phyloP scores from a whole-genome alignment of 352 stramenopile genomes.

The Phytophthora nicotianae region DNA sequence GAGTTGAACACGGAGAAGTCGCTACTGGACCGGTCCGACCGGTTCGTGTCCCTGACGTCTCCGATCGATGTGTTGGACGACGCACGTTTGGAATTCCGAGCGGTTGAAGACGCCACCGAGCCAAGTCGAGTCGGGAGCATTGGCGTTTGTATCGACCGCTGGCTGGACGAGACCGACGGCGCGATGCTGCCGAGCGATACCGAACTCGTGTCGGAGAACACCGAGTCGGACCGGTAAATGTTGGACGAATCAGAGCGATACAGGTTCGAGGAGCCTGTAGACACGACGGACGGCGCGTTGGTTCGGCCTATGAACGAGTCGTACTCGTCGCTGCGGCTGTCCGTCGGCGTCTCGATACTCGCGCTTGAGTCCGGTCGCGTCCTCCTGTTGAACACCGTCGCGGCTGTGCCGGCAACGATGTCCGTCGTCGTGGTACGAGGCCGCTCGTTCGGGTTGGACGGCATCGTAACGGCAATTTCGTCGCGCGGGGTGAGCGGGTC shows the following conservation, averaged over 20 bases:
- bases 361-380: conserved; percentile 9
- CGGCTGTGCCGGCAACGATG: conserved; percentile 21
- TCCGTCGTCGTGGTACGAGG: conserved; percentile 16
- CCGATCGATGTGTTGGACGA: conserved; percentile 27
- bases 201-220: conserved; percentile 27
- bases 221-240: conserved; percentile 12
- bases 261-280: conserved; percentile 2
- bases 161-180: conserved; percentile 14
- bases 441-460: conserved; percentile 12
- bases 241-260: conserved; percentile 21
- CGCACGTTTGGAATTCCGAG: conserved; percentile 16
- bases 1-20: conserved; percentile 49
- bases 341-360: conserved; percentile 35
- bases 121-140: conserved; percentile 15
- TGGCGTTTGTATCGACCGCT: conserved; percentile 11
- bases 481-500: conserved; percentile 43
- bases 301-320: conserved; percentile 33
- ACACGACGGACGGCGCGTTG: conserved; percentile 14
- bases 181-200: conserved; percentile 29
- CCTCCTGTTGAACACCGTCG: conserved; percentile 27
- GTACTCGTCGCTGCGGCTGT: conserved; percentile 28
- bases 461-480: conserved; percentile 40
- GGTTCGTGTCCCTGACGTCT: conserved; percentile 32
- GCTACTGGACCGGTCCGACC: conserved; percentile 37
- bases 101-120: conserved; percentile 20